A percentile compares a stretch with the other conserved stretches of the same genome.
Conservation (phyloP, 1,284 basidiomycete species). For the Grifola frondosa region DNA sequence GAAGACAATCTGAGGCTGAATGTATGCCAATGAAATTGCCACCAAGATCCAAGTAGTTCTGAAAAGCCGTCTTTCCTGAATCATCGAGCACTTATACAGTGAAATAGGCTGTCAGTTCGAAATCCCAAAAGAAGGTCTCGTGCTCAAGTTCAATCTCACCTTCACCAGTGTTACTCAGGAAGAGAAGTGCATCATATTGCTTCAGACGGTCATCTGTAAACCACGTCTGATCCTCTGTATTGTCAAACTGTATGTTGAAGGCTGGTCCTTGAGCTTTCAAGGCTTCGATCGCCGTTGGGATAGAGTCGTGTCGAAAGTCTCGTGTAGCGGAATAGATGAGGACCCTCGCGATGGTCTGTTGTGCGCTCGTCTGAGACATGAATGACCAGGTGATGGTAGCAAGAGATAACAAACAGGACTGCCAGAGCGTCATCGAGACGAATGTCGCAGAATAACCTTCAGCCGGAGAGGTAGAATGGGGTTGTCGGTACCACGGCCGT, state of each 20-base stretch:
- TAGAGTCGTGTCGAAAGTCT: slow-evolving; percentile 72
- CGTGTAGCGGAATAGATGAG: slow-evolving; percentile 58
- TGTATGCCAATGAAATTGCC: slow-evolving; percentile 74
- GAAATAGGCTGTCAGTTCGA: not conserved
- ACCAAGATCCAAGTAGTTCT: slow-evolving; percentile 64
- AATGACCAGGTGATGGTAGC: too few relatives aligned
- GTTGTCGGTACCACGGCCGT: too few relatives aligned
- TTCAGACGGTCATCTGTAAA: slow-evolving; percentile 60
- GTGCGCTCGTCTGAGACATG: slow-evolving; percentile 2
- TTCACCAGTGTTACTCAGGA: slow-evolving; percentile 73
- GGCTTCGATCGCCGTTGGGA: slow-evolving; percentile 65
- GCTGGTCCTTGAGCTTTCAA: slow-evolving; percentile 45
- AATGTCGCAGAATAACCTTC: too few relatives aligned
- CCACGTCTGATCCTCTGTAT: slow-evolving; percentile 60
- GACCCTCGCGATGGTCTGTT: slow-evolving; percentile 20
- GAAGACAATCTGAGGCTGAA: slow-evolving; percentile 67
- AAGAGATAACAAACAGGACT: too few relatives aligned
- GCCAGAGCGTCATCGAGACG: too few relatives aligned
- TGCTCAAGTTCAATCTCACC: too few relatives aligned
- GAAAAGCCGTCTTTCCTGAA: slow-evolving; percentile 58
- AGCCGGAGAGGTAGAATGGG: too few relatives aligned
- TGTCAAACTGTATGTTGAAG: slow-evolving; percentile 55
- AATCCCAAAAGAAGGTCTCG: not conserved
- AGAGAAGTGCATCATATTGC: slow-evolving; percentile 67
- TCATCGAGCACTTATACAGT: slow-evolving; percentile 57